phyloP scores from a whole-genome alignment of 2,329 filamentous ascomycete genomes.

The Stagonosporopsis rhizophila region DNA sequence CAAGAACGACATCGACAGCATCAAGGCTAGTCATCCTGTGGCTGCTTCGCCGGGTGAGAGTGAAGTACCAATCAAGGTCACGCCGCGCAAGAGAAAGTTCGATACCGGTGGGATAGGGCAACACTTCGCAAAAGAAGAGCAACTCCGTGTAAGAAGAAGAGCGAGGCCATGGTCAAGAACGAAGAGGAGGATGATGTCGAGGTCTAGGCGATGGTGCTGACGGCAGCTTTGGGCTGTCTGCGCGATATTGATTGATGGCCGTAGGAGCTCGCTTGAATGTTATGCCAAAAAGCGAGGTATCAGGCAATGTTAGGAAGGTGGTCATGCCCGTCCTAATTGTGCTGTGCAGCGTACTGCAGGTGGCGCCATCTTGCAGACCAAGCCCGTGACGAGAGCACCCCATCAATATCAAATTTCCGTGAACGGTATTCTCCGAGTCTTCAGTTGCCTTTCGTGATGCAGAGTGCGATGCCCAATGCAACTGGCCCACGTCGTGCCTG shows the following conservation, averaged over 20 bases:
- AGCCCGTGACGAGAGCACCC: neutral
- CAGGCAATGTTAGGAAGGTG: neutral
- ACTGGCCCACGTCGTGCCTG: conserved; percentile 5
- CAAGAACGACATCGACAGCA: conserved; percentile 34
- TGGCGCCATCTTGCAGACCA: neutral
- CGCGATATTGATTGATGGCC: neutral
- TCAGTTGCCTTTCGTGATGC: neutral
- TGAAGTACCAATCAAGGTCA: conserved; percentile 15
- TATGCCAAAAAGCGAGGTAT: neutral
- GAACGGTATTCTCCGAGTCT: neutral
- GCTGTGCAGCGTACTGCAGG: neutral
- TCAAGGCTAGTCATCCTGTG: conserved; percentile 21
- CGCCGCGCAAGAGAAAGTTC: conserved; percentile 20
- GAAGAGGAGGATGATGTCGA: conserved; percentile 8
- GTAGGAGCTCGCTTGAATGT: neutral
- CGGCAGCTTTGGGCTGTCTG: neutral
- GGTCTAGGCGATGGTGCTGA: neutral
- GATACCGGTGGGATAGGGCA: conserved; percentile 4
- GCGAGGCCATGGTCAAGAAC: conserved; percentile 8
- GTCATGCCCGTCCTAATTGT: no score
- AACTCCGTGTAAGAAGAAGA: conserved; percentile 20
- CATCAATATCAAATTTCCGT: neutral
- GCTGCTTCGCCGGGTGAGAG: conserved; percentile 4
- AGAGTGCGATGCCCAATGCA: neutral
- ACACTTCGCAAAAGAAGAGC: conserved; percentile 21